Evolutionary conservation across 768 basidiomycete species (phyloP), one percentile per base, ranked within the genome.

Genomic region (Polyporus arcularius): DNA sequence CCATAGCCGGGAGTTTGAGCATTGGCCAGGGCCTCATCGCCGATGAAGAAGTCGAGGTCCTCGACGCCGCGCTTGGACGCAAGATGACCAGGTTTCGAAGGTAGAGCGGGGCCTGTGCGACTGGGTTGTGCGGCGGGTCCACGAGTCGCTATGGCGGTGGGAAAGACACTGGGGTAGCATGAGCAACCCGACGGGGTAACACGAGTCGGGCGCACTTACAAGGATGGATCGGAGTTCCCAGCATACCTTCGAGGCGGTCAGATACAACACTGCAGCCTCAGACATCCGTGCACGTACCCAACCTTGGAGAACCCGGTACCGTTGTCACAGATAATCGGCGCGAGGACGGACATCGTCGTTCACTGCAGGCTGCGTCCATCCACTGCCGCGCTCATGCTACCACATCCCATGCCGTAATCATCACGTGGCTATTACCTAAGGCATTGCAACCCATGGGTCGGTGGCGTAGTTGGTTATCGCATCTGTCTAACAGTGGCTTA

Each of bases 31-130:
- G 97, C 97, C 75, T 98, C 97, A 71, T 98, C 95, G 61, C 97
- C 97, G 77, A 99, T 99, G 82, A 91, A 97, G 83, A 98, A 99
- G 79, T 99, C 96, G 64, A 98, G 90, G 75, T 99, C 97, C 75
- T 99, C 97, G 40, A 98, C 90, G 11, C 97, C 97, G 57, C 97
- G 88, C 77, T 98, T 98, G 59, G 92, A 92, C 2, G 96, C 96
- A 49, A 98, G 86, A 76, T 96, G 87, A 4, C 94, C 89, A 8
- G 94, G 93, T 73, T 94, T 94, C 42, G 85, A 76, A 30, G 94
- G 91, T 49, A 95, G 78, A 18, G 92, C 80, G 12, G 94, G 92
- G 1, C 89, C 91, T 43, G 86, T 82, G 51, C 89, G 81, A 9
- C 77, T 75, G 8, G 82, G 61, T 65, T 87, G 83, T 0, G 85